Conservation (phyloP, 345 rosid species). For the Microcos paniculata region DNA sequence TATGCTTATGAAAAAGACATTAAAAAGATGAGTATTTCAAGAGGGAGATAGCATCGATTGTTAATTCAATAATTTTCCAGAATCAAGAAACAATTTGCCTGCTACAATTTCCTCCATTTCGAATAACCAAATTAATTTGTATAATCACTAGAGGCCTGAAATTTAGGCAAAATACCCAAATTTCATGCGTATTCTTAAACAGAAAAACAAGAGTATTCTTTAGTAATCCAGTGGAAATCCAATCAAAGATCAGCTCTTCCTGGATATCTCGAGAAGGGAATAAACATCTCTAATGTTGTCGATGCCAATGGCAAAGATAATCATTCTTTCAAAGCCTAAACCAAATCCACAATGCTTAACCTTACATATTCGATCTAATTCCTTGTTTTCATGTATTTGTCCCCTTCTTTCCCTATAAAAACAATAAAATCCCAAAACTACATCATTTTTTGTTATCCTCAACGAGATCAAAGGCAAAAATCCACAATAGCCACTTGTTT, state of each 20-base stretch:
- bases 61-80: too few relatives aligned
- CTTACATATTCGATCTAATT: too few relatives aligned
- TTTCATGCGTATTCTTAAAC: neutral
- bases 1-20: too few relatives aligned
- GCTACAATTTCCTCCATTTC: neutral
- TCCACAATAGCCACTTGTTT: too few relatives aligned
- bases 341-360: conserved; percentile 91
- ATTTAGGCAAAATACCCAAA: neutral
- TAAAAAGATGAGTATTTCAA: too few relatives aligned
- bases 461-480: too few relatives aligned
- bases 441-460: too few relatives aligned
- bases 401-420: too few relatives aligned
- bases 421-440: too few relatives aligned
- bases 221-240: neutral
- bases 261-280: conserved; percentile 91
- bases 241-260: conserved; percentile 92
- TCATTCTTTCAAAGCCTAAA: conserved; percentile 90
- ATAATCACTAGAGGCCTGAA: neutral
- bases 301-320: conserved; percentile 87
- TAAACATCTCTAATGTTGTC: conserved; percentile 92
- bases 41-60: too few relatives aligned
- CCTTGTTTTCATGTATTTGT: too few relatives aligned
- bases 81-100: neutral
- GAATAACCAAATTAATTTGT: neutral
- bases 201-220: neutral